Base-by-base conservation (phyloP, 495 filamentous ascomycete species). In the Talaromyces thailandensis region DNA sequence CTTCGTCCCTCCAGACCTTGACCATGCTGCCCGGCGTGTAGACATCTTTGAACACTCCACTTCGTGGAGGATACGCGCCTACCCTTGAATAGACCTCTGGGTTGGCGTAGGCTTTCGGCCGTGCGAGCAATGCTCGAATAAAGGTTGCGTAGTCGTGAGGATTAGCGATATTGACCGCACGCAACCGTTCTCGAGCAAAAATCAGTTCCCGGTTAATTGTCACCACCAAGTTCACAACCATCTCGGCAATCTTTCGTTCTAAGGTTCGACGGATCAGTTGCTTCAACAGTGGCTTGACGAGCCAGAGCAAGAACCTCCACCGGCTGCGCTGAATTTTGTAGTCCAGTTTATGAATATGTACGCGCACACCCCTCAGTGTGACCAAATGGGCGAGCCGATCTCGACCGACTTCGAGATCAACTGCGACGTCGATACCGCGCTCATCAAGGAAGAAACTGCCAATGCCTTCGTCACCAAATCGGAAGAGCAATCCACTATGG, bases 1-100 rank as follows among this genome's bases (percentile, higher is more conserved):
- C 90, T 70, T 95, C 87, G 45, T 92, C 89, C 62, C 92, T 82
- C 90, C 91, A 96, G 24, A 93, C 69, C 76, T 90, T 91, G 35
- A 93, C 88, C 9, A 96, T 73, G 71, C 91, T 95, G 0, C 91
- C 92, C 0, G 93, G 93, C 6, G 93, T 85, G 77, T 96, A 96
- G 4, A 91, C 79, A 2, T 88, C 91, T 66, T 85, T 83, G 73
- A 96, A 98, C 6, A 93, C 80, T 11, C 88, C 89, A 26, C 71
- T 70, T 11, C 84, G 80, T 0, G 86, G 84, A 50, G 83, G 76
- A 18, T 78, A 78, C 8, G 95, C 72, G 0, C 89, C 90, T 25
- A 96, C 73, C 0, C 85, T 75, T 3, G 84, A 75, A 60, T 94
- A 85, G 0, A 95, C 71, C 71, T 95, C 91, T 0, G 88, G 84